These are phyloP conservation scores for Polyplosphaeria fusca DNA, from an alignment of 495 filamentous ascomycete species.

Conservation along the genomic window DNA sequence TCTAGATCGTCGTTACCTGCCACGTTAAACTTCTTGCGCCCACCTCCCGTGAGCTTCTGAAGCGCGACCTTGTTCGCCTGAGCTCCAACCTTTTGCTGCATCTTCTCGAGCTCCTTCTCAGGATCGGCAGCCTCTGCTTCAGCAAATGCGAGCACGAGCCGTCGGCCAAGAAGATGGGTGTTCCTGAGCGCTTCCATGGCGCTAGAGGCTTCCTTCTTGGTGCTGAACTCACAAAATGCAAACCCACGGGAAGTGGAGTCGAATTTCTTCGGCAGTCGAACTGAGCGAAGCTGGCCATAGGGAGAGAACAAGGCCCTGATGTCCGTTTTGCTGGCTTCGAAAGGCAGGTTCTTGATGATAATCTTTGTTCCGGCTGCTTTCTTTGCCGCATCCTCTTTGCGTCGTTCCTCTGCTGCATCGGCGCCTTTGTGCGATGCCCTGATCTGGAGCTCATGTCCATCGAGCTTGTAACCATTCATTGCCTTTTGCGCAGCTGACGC, in stretches of 20 bases:
- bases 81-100: constrained; percentile 88
- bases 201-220: constrained; percentile 85
- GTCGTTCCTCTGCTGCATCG: constrained; percentile 82
- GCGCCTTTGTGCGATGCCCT: constrained; percentile 77
- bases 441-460: constrained; percentile 79
- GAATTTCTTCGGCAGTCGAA: constrained; percentile 93
- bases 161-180: constrained; percentile 87
- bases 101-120: constrained; percentile 91
- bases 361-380: constrained; percentile 80
- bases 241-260: constrained; percentile 84
- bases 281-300: constrained; percentile 87
- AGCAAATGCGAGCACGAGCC: constrained; percentile 86
- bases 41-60: constrained; percentile 76
- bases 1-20: constrained; percentile 57
- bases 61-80: constrained; percentile 85
- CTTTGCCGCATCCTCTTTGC: constrained; percentile 75
- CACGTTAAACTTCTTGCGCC: constrained; percentile 84
- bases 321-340: constrained; percentile 91
- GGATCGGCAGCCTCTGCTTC: constrained; percentile 80
- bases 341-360: constrained; percentile 97
- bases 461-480: constrained; percentile 84
- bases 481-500: constrained; percentile 73
- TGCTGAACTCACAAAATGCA: constrained; percentile 95
- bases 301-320: constrained; percentile 76
- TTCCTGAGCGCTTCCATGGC: constrained; percentile 86